Base-by-base conservation (phyloP, 305 asterid species). In the Plantago coronopus region DNA sequence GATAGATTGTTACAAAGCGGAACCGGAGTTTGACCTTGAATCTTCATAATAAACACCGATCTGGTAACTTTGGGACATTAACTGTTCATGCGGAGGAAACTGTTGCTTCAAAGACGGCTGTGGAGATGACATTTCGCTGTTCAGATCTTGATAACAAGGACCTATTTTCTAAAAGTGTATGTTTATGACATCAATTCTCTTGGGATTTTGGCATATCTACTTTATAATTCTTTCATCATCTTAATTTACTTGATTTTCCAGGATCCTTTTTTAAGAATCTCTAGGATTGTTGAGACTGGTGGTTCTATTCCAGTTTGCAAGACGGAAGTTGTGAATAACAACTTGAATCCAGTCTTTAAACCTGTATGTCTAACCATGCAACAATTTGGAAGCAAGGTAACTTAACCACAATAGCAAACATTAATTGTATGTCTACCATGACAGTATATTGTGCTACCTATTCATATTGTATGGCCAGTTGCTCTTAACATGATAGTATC, bases 181-280 rank as follows among this genome's bases (percentile, higher is more conserved):
- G 40, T 64, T 57, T 46, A 50, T 14, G 64, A 48, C 13, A 19
- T 2, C 8, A n/a, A 8, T 3, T 42, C 42, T 42, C 22, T 20
- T n/a, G 5, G n/a, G 59, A 18, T 27, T 23, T 14, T 43, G n/a
- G n/a, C 3, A 48, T 57, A 64, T 29, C 43, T 44, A 42, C 70
- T 31, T 57, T 58, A 27, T 55, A 44, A 16, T 25, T 5, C 31
- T 27, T 27, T 27, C 5, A 27, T 27, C 2, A n/a, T n/a, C n/a
- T n/a, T n/a, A n/a, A 34, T 71, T 44, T 29, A 48, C 54, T 64
- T 71, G 54, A 54, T 46, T 40, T 67, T 29, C n/a, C 77, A 89
- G 97, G 97, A 89, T 72, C 95, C 97, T 58, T 89, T 89, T 73
- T 80, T 89, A 60, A 82, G 86, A 82, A 81, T 89, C 74, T 86